These are phyloP conservation scores for Carex cristatella DNA, from an alignment of 176 grass and related monocot species.

Conservation along the genomic window DNA sequence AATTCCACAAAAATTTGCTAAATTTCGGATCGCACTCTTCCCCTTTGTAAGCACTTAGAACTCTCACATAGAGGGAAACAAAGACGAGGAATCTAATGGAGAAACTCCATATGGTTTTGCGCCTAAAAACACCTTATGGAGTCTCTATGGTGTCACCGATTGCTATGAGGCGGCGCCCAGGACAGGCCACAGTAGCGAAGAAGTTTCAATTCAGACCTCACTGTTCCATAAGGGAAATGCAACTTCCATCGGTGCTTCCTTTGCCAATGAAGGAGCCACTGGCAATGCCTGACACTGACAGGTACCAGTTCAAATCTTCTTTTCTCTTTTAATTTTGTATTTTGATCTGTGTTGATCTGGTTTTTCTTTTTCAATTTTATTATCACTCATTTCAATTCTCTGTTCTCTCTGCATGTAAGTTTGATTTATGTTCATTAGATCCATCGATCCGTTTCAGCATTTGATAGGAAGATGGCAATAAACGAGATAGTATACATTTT, in stretches of 20 bases:
- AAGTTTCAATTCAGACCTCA: background rate
- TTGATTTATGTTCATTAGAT: background rate
- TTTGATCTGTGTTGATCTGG: background rate
- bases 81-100: background rate
- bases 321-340: background rate
- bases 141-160: constrained; percentile 1
- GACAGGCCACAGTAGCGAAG: background rate
- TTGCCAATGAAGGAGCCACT: background rate
- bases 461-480: background rate
- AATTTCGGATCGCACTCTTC: constrained; percentile 2
- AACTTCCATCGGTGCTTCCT: background rate
- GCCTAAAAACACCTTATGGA: constrained; percentile 1
- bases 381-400: background rate
- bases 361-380: background rate
- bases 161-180: background rate
- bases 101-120: constrained; percentile 15
- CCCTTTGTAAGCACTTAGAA: background rate
- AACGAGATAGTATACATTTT: background rate
- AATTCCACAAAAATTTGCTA: background rate
- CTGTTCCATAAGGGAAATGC: constrained; percentile 8
- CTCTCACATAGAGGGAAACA: background rate
- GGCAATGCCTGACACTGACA: background rate
- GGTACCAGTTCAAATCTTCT: background rate
- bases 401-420: background rate
- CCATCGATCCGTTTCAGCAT: background rate